These are phyloP conservation scores for Chytriomyces hyalinus DNA, from an alignment of 192 early-diverging fungal species.

Conservation along the genomic window DNA sequence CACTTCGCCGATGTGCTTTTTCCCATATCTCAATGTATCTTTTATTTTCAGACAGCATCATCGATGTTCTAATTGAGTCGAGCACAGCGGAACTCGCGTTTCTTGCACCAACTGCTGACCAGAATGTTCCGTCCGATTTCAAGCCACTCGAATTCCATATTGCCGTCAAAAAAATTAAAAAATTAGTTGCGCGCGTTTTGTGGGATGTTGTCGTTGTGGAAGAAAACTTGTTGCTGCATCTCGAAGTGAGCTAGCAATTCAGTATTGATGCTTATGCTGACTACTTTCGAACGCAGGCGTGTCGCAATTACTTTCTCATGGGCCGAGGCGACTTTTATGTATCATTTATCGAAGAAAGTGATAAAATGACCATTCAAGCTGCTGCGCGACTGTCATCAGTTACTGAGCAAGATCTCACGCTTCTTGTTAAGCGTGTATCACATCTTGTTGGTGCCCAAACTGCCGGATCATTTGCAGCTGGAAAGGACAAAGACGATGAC, in stretches of 20 bases:
- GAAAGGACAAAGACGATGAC: too few relatives aligned
- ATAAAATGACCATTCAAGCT: slow-evolving; percentile 40
- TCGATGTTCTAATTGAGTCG: slow-evolving; percentile 30
- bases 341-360: slow-evolving; percentile 61
- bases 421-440: background rate
- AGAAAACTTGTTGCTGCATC: slow-evolving; percentile 60
- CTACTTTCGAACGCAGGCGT: slow-evolving; percentile 43
- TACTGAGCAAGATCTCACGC: slow-evolving; percentile 42
- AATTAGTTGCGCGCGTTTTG: slow-evolving; percentile 62
- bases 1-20: slow-evolving; percentile 37
- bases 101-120: slow-evolving; percentile 21
- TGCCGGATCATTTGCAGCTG: too few relatives aligned
- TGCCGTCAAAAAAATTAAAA: slow-evolving; percentile 55
- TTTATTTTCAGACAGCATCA: slow-evolving; percentile 19
- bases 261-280: slow-evolving; percentile 1
- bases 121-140: slow-evolving; percentile 24
- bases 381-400: slow-evolving; percentile 28
- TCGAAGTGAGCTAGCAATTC: slow-evolving; percentile 39
- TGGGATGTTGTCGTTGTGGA: slow-evolving; percentile 72
- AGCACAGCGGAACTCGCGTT: slow-evolving; percentile 26
- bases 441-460: background rate
- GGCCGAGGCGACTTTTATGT: slow-evolving; percentile 67
- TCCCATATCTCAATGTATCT: background rate
- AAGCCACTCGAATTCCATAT: slow-evolving; percentile 47
- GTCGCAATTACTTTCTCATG: slow-evolving; percentile 65